phyloP scores from a whole-genome alignment of 2,329 filamentous ascomycete species.

The Exophiala lecanii-corni region DNA sequence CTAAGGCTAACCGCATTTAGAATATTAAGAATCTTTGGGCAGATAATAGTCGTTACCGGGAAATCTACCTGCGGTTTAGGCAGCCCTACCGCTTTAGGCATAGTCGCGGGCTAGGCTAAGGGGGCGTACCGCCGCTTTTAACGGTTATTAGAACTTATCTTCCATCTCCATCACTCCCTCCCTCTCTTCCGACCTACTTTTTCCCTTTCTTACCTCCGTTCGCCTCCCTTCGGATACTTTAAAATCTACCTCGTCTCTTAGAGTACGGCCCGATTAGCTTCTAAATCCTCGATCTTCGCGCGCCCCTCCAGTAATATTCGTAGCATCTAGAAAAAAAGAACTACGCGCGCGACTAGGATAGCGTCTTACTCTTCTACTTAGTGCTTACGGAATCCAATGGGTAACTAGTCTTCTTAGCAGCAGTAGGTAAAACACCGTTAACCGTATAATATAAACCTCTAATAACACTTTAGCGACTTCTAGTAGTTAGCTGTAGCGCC shows the following conservation, averaged over 20 bases:
- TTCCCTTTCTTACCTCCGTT: slow-evolving; percentile 1
- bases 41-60: slow-evolving; percentile 1
- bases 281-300: slow-evolving; percentile 1
- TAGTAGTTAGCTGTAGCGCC: no score
- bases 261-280: neutral
- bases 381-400: neutral
- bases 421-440: neutral
- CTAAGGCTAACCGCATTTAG: no score
- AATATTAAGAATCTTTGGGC: no score
- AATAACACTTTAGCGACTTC: no score
- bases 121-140: neutral
- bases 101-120: no score
- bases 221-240: neutral
- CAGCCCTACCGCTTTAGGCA: neutral
- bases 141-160: neutral
- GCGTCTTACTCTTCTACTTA: no score
- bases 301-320: neutral
- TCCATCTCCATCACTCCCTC: neutral
- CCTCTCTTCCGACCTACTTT: neutral
- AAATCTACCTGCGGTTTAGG: neutral
- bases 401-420: neutral
- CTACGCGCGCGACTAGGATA: no score
- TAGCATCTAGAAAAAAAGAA: no score
- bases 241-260: neutral
- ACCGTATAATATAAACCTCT: neutral